These are phyloP conservation scores for Allantophomopsis cytisporea DNA, from an alignment of 2,329 filamentous ascomycete genomes.

Conservation along the genomic window DNA sequence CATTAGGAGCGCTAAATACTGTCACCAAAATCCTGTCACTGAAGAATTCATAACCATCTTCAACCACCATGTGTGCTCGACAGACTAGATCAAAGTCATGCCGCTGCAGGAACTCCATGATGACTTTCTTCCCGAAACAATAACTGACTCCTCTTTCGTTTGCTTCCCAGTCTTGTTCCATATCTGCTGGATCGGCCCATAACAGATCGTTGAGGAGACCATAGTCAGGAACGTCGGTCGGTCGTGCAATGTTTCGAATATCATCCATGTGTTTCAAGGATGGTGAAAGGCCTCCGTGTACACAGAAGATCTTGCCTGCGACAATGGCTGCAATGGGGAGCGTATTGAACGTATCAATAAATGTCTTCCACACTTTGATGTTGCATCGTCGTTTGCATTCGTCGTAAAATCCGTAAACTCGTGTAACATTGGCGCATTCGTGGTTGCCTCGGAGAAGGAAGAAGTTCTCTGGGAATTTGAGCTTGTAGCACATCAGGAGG, in stretches of 20 bases:
- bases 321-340: conserved; percentile 94
- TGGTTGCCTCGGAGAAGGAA: conserved; percentile 91
- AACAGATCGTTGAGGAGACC: conserved; percentile 88
- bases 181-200: conserved; percentile 96
- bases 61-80: conserved; percentile 96
- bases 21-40: conserved; percentile 90
- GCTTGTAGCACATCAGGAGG: conserved; percentile 86
- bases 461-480: conserved; percentile 96
- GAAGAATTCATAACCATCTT: conserved; percentile 98
- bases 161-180: conserved; percentile 96
- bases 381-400: conserved; percentile 95
- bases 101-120: conserved; percentile 84
- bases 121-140: conserved; percentile 96
- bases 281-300: conserved; percentile 88
- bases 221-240: conserved; percentile 95
- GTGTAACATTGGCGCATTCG: conserved; percentile 90
- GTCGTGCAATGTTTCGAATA: conserved; percentile 87
- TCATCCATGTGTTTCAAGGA: conserved; percentile 95
- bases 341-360: conserved; percentile 92
- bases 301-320: conserved; percentile 93
- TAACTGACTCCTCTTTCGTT: conserved; percentile 97
- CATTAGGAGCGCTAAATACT: conserved; percentile 94
- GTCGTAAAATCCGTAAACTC: conserved; percentile 96
- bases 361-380: conserved; percentile 97
- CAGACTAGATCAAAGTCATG: conserved; percentile 98